These are phyloP conservation scores for Aegilops tauschii DNA, from an alignment of 176 grass and related monocot species.

Conservation along the genomic window DNA sequence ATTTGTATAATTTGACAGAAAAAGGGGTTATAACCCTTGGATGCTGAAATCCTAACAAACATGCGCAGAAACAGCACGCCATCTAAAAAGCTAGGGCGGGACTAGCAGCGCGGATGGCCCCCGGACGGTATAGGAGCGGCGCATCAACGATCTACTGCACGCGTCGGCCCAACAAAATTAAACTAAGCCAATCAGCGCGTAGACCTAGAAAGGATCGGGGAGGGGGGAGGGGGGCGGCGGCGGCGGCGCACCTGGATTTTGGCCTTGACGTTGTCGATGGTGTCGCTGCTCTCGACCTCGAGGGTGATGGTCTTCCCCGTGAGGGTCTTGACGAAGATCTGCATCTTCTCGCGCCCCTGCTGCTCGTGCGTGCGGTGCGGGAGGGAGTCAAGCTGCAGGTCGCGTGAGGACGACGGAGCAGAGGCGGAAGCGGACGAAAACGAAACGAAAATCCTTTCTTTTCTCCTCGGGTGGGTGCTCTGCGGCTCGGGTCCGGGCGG, in stretches of 20 bases:
- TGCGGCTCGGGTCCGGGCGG: neutral
- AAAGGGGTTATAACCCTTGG: neutral
- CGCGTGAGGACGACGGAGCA: neutral
- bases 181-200: neutral
- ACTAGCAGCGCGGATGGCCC: neutral
- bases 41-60: neutral
- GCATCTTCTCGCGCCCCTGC: slow-evolving; percentile 32
- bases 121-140: neutral
- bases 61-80: neutral
- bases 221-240: no score
- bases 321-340: slow-evolving; percentile 80
- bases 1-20: neutral
- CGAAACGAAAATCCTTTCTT: neutral
- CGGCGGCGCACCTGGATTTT: slow-evolving; percentile 65
- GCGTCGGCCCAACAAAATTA: neutral
- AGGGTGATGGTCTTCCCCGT: slow-evolving; percentile 94
- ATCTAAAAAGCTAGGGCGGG: slow-evolving; percentile 15
- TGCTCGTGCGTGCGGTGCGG: neutral
- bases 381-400: neutral
- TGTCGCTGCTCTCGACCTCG: slow-evolving; percentile 96
- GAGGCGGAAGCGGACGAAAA: neutral
- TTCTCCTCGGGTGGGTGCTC: neutral
- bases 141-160: neutral
- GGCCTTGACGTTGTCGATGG: slow-evolving; percentile 89
- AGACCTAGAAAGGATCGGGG: neutral